phyloP scores from a whole-genome alignment of 164 flowering plant genomes.

The Nymphaea colorata region DNA sequence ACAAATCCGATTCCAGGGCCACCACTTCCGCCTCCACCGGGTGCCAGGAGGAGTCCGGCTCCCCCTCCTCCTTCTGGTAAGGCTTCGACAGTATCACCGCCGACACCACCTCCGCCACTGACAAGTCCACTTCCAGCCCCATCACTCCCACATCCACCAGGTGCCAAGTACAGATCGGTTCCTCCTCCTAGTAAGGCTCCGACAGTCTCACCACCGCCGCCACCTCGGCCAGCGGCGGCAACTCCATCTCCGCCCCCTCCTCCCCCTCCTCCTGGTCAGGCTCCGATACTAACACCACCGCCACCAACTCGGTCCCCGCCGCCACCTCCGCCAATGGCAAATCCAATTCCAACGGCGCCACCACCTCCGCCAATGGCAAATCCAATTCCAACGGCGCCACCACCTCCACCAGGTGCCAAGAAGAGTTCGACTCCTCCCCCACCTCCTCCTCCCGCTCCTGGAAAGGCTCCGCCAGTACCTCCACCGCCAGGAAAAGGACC shows the following conservation, averaged over 20 bases:
- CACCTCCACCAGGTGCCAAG: conserved; percentile 23
- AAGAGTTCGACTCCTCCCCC: too few species aligned
- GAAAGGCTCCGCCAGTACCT: conserved; percentile 10
- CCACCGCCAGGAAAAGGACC: conserved; percentile 30
- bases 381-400: conserved; percentile 13
- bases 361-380: neutral
- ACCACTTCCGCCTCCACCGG: too few species aligned
- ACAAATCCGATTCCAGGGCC: neutral
- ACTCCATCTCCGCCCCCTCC: too few species aligned
- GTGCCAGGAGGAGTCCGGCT: neutral
- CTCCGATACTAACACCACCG: too few species aligned
- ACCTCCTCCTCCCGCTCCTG: too few species aligned
- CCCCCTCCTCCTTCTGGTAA: neutral
- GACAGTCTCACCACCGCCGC: too few species aligned
- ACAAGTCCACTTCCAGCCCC: neutral
- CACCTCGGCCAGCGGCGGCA: too few species aligned
- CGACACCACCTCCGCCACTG: neutral
- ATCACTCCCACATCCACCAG: neutral
- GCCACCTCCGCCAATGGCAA: too few species aligned
- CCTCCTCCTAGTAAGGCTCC: too few species aligned
- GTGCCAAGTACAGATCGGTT: neutral
- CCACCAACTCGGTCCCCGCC: too few species aligned
- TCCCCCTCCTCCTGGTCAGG: too few species aligned
- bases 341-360: too few species aligned
- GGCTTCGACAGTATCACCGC: neutral